phyloP scores from a whole-genome alignment of 2,329 filamentous ascomycete genomes.

The Arthrobotrys sinensis region DNA sequence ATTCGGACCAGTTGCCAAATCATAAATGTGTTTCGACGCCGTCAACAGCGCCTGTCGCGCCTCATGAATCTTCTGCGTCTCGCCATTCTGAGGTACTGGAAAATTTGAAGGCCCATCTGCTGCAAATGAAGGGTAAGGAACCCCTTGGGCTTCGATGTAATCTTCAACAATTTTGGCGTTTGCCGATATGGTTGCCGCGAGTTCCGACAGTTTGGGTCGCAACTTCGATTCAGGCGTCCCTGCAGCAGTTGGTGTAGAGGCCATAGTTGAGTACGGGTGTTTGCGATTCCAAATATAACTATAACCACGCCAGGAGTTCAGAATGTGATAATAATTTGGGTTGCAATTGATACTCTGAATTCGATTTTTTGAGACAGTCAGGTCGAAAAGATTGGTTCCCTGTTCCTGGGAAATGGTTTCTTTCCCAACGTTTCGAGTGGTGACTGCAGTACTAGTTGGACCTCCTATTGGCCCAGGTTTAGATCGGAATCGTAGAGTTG shows the following conservation, averaged over 20 bases:
- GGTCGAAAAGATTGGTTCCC: slow-evolving; percentile 22
- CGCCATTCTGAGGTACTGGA: slow-evolving; percentile 41
- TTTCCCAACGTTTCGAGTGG: slow-evolving; percentile 15
- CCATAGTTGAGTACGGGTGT: slow-evolving; percentile 33
- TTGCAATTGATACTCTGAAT: slow-evolving; percentile 6
- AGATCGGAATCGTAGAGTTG: slow-evolving; percentile 18
- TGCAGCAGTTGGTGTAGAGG: slow-evolving; percentile 27
- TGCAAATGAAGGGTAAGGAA: slow-evolving; percentile 59
- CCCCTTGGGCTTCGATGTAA: slow-evolving; percentile 51
- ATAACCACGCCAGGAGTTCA: background rate
- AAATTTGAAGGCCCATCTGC: slow-evolving; percentile 56
- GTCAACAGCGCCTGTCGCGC: slow-evolving; percentile 57
- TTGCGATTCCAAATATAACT: background rate
- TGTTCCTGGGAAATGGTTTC: slow-evolving; percentile 4
- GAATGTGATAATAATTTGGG: slow-evolving; percentile 15
- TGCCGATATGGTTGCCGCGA: slow-evolving; percentile 58
- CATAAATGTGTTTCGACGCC: slow-evolving; percentile 57
- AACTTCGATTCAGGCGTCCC: slow-evolving; percentile 39
- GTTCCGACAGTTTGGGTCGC: slow-evolving; percentile 61
- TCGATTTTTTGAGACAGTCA: slow-evolving; percentile 20
- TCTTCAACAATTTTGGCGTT: slow-evolving; percentile 61
- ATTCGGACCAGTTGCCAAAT: slow-evolving; percentile 52
- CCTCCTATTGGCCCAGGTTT: slow-evolving; percentile 20
- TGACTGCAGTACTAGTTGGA: slow-evolving; percentile 6
- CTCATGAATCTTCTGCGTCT: slow-evolving; percentile 50